Evolutionary conservation across 1,284 basidiomycete genomes (phyloP).

Genomic region (Trametes pubescens): DNA sequence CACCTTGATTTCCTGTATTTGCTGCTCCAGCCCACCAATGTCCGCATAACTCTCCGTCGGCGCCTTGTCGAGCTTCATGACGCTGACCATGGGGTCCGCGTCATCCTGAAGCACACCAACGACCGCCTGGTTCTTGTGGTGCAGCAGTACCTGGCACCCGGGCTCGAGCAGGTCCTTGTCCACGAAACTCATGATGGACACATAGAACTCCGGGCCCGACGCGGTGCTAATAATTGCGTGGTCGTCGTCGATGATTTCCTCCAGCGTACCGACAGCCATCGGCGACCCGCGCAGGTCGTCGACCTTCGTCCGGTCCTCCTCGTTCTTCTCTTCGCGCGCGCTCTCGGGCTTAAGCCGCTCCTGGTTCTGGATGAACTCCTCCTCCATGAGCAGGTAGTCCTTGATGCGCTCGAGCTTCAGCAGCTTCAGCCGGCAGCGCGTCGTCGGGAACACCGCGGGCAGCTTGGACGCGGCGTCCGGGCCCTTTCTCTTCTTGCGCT

Average conservation of each 20-base stretch:
- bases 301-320: constrained; percentile 93
- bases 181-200: constrained; percentile 98
- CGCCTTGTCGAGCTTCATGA: constrained; percentile 99
- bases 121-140: constrained; percentile 96
- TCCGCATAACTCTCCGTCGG: constrained; percentile 99
- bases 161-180: constrained; percentile 99
- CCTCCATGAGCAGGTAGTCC: constrained; percentile 97
- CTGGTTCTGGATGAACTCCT: constrained; percentile 97
- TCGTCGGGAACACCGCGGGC: constrained; percentile 93
- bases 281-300: constrained; percentile 96
- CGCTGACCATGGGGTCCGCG: constrained; percentile 96
- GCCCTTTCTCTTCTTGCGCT: constrained; percentile 93
- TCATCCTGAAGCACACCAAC: constrained; percentile 98
- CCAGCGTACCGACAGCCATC: constrained; percentile 96
- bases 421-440: constrained; percentile 94
- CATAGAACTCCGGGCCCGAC: constrained; percentile 97
- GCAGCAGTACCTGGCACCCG: constrained; percentile 93
- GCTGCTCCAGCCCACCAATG: constrained; percentile 95
- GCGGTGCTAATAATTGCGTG: constrained; percentile 98
- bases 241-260: constrained; percentile 99
- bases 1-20: constrained; percentile 99
- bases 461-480: constrained; percentile 93
- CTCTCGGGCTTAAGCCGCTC: constrained; percentile 87
- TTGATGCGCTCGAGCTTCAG: constrained; percentile 99
- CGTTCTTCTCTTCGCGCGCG: constrained; percentile 92